Conservation (phyloP, 169 alveolate genomes). For the Eimeria necatrix region DNA sequence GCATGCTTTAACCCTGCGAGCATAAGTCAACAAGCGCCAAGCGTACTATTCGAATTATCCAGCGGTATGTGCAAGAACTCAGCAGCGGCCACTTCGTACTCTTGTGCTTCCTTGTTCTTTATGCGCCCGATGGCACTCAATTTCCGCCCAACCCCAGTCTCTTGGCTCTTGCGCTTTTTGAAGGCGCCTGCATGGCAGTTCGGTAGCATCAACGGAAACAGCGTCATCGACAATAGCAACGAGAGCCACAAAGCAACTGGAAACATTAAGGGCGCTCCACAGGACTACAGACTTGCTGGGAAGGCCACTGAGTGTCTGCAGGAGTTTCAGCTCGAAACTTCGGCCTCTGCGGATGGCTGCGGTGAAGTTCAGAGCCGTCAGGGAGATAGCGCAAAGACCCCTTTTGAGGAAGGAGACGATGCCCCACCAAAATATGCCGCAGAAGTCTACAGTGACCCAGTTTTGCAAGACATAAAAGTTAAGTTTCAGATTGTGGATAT, state of each 20-base stretch:
- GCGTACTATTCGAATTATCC: conserved; percentile 24
- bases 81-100: not conserved
- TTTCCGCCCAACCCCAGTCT: conserved; percentile 60
- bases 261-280: not conserved
- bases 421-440: not conserved
- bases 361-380: no score
- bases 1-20: not conserved
- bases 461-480: conserved; percentile 15
- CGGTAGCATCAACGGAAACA: not conserved
- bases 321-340: not conserved
- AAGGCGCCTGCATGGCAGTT: not conserved
- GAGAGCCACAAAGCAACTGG: not conserved
- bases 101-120: conserved; percentile 1
- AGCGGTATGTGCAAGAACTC: not conserved
- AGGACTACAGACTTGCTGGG: not conserved
- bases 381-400: not conserved
- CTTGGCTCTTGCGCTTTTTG: conserved; percentile 17
- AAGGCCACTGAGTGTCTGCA: not conserved
- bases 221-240: not conserved
- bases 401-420: not conserved
- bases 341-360: not conserved
- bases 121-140: conserved; percentile 68
- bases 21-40: not conserved
- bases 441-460: not conserved
- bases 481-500: conserved; percentile 48